Base-by-base conservation (phyloP, 2,329 filamentous ascomycete species). In the Scytalidium sp. region DNA sequence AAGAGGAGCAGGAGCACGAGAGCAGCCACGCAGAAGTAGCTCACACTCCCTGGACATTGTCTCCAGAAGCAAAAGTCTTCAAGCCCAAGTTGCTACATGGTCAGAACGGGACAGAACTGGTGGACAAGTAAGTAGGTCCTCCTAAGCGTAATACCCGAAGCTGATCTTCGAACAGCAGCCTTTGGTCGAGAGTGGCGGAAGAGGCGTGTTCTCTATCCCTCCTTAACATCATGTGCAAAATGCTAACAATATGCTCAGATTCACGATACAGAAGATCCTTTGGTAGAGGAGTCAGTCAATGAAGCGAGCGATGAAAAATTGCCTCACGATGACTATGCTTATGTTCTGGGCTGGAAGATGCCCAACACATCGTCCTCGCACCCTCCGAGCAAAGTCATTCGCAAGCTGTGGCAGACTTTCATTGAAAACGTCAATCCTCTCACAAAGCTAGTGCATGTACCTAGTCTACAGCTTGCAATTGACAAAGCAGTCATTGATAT, bases 391-490 rank as follows among this genome's bases (percentile, higher is more conserved):
- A 74, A 81, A 23, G 77, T 80, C 51, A 81, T 83, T 46, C 75
- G 81, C 52, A 77, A 82, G 57, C 69, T 84, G 29, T 88, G 85
- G 84, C 82, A 87, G 64, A 75, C 81, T 17, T 88, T 86, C 60
- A 74, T 87, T 46, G 78, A 81, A 53, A 87, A 87, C 57, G 79
- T 88, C 56, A 82, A 88, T 56, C 83, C 85, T 0, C 64, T 89
- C 6, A 71, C 87, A 40, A 88, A 87, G 59, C 71, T 88, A 50
- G 83, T 81, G 0, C 85, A 88, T 59, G 77, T 81, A 0, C 83
- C 83, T 1, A 85, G 76, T 1, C 67, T 87, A 1, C 83, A 87
- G 61, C 70, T 66, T n/a, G 78, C 76, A 47, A 78, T 89, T 40
- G 78, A 87, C 49, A 79, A 84, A 52, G 83, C 81, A 15, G 73